Evolutionary conservation across 306 rosid species (phyloP).

Genomic region (Pyrus bretschneideri): DNA sequence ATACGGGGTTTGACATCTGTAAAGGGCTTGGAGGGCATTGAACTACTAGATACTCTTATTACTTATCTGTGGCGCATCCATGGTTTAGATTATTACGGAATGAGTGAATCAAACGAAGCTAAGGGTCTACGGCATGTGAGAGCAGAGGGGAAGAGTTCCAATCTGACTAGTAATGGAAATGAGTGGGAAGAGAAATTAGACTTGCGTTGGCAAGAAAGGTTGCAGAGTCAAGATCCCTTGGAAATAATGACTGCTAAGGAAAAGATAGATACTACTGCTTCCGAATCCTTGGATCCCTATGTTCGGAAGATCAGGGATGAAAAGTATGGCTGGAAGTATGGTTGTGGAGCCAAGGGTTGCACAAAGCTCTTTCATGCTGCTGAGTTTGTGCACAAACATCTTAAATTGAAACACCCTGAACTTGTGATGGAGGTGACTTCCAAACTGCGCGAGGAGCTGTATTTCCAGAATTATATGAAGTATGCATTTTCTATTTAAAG

Average conservation of each 20-base stretch:
- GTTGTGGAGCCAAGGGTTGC: conserved; percentile 99
- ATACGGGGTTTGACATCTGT: conserved; percentile 82
- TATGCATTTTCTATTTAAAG: conserved; percentile 30
- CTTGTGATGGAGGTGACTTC: conserved; percentile 74
- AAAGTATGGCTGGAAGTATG: conserved; percentile 99
- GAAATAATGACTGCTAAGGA: conserved; percentile 95
- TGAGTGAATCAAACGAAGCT: conserved; percentile 76
- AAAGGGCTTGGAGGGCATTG: conserved; percentile 90
- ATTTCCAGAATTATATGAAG: conserved; percentile 93
- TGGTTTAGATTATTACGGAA: conserved; percentile 92
- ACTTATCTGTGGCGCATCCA: conserved; percentile 97
- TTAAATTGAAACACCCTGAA: conserved; percentile 87
- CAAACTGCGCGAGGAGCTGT: conserved; percentile 83
- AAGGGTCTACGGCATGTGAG: conserved; percentile 94
- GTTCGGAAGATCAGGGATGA: conserved; percentile 97
- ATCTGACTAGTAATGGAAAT: conserved; percentile 45
- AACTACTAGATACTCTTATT: conserved; percentile 79
- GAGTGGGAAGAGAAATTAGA: conserved; percentile 94
- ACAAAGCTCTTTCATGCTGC: conserved; percentile 98
- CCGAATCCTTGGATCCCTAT: conserved; percentile 75
- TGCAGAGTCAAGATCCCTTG: conserved; percentile 85
- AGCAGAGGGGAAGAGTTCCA: conserved; percentile 46
- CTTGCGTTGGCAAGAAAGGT: conserved; percentile 77
- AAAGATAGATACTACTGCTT: conserved; percentile 88
- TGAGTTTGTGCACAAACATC: conserved; percentile 93